Base-by-base conservation (phyloP, 2,329 filamentous ascomycete species). In the Epichloe hybrida region DNA sequence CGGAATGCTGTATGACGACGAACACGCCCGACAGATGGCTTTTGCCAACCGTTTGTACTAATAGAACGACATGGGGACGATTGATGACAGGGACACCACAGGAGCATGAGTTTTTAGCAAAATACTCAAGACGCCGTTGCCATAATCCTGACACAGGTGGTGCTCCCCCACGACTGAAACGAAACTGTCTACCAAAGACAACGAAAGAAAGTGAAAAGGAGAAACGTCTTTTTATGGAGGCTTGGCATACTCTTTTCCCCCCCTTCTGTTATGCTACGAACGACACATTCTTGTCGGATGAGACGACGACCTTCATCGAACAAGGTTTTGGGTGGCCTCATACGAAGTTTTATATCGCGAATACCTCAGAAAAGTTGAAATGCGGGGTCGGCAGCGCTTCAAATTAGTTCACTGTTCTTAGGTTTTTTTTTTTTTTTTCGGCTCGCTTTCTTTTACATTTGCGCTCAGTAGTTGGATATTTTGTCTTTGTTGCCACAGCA, bases 41-140 rank as follows among this genome's bases (percentile, higher is more conserved):
- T 72, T 72, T 55, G 62, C 68, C 20, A 69, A 72, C 47, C 65
- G 73, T 50, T 61, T 74, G 56, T 73, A 72, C 57, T 73, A 59
- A 66, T 50, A 23, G 31, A 49, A 51, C 27, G 44, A 42, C 42
- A 34, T 41, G 42, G 38, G 48, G 40, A 56, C 48, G 50, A 59
- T 49, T 51, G 17, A 54, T 46, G 52, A 51, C 23, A 35, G 45
- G 49, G 37, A 43, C 8, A 35, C n/a, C 21, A n/a, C 35, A 36
- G 3, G 20, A 13, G 45, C 7, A 41, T 20, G 17, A n/a, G 44
- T 4, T 42, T 20, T 31, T 23, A 12, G 3, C 20, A 42, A 42
- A 20, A 17, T 21, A 11, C 40, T 13, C 20, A 20, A 20, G 9
- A 38, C 23, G 40, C 20, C 20, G 21, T 8, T 27, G 34, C 34